Conservation (phyloP, 345 rosid genomes). For the Lepidium africanum region DNA sequence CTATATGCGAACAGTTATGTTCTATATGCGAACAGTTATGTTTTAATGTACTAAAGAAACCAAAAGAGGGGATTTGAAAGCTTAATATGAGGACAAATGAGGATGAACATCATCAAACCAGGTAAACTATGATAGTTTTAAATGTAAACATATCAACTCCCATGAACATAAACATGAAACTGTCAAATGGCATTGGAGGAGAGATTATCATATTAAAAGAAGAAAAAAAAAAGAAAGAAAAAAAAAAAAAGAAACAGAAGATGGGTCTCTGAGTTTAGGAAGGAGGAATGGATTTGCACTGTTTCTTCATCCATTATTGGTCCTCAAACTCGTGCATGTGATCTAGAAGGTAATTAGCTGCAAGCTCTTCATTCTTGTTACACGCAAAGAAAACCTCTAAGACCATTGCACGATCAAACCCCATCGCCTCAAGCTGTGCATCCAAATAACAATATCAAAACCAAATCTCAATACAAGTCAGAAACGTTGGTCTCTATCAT, state of each 20-base stretch:
- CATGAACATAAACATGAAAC: conserved; percentile 30
- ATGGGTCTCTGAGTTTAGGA: conserved; percentile 21
- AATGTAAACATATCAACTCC: conserved; percentile 24
- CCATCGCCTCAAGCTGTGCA: conserved; percentile 83
- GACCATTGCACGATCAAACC: conserved; percentile 69
- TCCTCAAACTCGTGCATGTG: conserved; percentile 90
- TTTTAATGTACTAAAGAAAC: background rate
- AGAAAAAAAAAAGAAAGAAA: background rate
- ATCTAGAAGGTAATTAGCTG: conserved; percentile 89
- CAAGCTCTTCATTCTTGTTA: conserved; percentile 92
- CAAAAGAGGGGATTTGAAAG: background rate
- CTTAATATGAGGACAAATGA: background rate
- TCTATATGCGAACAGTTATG: no score
- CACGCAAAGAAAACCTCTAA: conserved; percentile 86
- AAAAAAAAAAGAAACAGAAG: background rate
- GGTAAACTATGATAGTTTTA: conserved; percentile 24
- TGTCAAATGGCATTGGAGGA: conserved; percentile 23
- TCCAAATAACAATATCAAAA: background rate
- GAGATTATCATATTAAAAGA: conserved; percentile 7
- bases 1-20: no score
- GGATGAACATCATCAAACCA: conserved; percentile 9
- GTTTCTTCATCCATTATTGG: conserved; percentile 32
- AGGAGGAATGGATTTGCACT: conserved; percentile 10
- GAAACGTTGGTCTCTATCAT: background rate
- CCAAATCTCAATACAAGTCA: background rate